phyloP scores from a whole-genome alignment of 2,329 filamentous ascomycete genomes.

The Colletotrichum higginsianum region DNA sequence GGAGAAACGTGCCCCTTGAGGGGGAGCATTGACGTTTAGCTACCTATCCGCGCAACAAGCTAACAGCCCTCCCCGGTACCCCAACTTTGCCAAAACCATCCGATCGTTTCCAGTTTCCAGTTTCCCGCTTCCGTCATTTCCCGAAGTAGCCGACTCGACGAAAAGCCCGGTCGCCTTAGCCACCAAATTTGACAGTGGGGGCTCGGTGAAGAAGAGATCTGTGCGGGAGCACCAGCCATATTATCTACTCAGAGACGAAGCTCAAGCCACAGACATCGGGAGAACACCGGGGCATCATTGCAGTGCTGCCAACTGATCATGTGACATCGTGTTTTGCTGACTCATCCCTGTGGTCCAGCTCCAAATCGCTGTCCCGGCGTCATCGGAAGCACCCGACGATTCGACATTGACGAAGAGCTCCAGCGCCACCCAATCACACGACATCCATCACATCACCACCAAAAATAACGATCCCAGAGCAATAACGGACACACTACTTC shows the following conservation, averaged over 20 bases:
- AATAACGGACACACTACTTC: neutral
- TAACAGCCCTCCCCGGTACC: neutral
- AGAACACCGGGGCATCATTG: neutral
- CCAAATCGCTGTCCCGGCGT: slow-evolving; percentile 7
- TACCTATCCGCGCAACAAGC: no score
- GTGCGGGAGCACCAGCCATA: neutral
- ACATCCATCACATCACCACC: slow-evolving; percentile 24
- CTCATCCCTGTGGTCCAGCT: neutral
- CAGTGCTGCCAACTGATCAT: no score
- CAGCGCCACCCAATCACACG: slow-evolving; percentile 7
- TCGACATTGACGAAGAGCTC: neutral
- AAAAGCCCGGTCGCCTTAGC: slow-evolving; percentile 6
- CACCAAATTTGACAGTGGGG: neutral
- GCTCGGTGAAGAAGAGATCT: no score
- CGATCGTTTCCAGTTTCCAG: slow-evolving; percentile 21
- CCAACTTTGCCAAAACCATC: slow-evolving; percentile 23
- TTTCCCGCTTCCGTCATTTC: slow-evolving; percentile 38
- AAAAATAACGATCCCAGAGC: slow-evolving; percentile 11
- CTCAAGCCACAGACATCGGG: neutral
- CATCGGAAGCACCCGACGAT: slow-evolving; percentile 18
- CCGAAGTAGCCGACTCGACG: slow-evolving; percentile 33
- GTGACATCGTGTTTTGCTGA: neutral
- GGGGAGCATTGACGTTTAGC: slow-evolving; percentile 16
- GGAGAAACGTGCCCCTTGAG: slow-evolving; percentile 11
- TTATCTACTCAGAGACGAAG: neutral